Evolutionary conservation across 371 early-diverging fungal genomes (phyloP).

Genomic region (Mucor saturninus): DNA sequence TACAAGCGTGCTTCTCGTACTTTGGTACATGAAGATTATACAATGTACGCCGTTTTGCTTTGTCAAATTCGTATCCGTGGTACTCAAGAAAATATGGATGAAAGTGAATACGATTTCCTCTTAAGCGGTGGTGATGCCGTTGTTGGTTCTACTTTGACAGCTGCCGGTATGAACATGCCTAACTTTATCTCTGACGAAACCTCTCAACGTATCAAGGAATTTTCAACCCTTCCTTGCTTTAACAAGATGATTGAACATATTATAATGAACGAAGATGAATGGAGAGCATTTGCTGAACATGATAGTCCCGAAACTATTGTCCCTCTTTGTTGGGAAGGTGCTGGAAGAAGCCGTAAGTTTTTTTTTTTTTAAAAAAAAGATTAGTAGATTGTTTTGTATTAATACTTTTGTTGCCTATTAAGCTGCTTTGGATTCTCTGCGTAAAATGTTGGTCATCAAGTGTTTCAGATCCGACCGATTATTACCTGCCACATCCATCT

Average conservation of each 20-base stretch:
- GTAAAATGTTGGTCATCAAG: conserved; percentile 82
- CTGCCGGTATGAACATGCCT: conserved; percentile 49
- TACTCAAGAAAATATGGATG: conserved; percentile 63
- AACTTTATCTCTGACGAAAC: conserved; percentile 70
- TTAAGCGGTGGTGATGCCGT: conserved; percentile 61
- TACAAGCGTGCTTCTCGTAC: conserved; percentile 85
- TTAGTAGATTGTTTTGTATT: background rate
- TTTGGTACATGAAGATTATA: conserved; percentile 89
- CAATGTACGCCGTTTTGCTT: conserved; percentile 87
- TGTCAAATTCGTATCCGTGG: conserved; percentile 86
- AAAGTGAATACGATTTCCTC: conserved; percentile 76
- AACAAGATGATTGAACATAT: conserved; percentile 61
- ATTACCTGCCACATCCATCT: conserved; percentile 72
- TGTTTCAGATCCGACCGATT: conserved; percentile 91
- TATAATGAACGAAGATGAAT: conserved; percentile 47
- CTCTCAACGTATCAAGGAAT: conserved; percentile 57
- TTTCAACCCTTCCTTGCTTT: conserved; percentile 62
- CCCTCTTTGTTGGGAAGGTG: conserved; percentile 68
- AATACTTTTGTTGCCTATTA: background rate
- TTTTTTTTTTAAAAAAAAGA: background rate
- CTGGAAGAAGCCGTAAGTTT: conserved; percentile 54
- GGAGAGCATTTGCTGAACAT: conserved; percentile 65
- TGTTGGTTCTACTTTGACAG: conserved; percentile 48
- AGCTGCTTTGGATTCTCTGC: conserved; percentile 57
- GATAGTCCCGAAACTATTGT: conserved; percentile 65